phyloP scores from a whole-genome alignment of 2,329 filamentous ascomycete genomes.

The Plenodomus lindquistii region DNA sequence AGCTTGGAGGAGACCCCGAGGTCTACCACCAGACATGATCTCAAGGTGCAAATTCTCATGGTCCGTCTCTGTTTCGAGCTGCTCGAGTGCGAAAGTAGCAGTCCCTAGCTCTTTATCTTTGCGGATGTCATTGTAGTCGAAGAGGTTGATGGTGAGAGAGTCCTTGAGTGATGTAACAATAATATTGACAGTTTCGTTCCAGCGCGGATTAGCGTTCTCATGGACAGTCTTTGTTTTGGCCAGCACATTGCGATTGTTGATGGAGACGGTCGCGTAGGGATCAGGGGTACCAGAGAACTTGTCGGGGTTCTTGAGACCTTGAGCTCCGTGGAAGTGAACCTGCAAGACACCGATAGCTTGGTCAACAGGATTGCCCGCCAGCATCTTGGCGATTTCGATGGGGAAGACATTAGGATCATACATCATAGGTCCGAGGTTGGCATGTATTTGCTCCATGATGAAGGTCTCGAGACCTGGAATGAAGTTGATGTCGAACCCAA shows the following conservation, averaged over 20 bases:
- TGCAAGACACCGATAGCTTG: constrained; percentile 94
- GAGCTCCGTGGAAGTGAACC: constrained; percentile 85
- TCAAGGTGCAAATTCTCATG: constrained; percentile 86
- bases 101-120: constrained; percentile 95
- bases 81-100: constrained; percentile 83
- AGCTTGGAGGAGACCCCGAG: constrained; percentile 75
- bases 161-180: constrained; percentile 92
- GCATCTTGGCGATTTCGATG: constrained; percentile 97
- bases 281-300: constrained; percentile 91
- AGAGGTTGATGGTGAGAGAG: constrained; percentile 79
- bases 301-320: constrained; percentile 92
- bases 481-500: constrained; percentile 99
- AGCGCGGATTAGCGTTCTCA: constrained; percentile 83
- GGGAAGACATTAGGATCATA: constrained; percentile 97
- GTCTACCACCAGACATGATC: constrained; percentile 80
- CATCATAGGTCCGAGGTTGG: constrained; percentile 94
- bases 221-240: constrained; percentile 86
- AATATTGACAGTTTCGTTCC: constrained; percentile 96
- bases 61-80: constrained; percentile 74
- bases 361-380: constrained; percentile 90
- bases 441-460: constrained; percentile 95
- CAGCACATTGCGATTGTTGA: constrained; percentile 80
- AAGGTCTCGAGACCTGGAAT: constrained; percentile 92
- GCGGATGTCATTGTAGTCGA: constrained; percentile 92
- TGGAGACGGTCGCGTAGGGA: constrained; percentile 81